phyloP scores from a whole-genome alignment of 2,329 filamentous ascomycete species.

The Neonectria sp. region DNA sequence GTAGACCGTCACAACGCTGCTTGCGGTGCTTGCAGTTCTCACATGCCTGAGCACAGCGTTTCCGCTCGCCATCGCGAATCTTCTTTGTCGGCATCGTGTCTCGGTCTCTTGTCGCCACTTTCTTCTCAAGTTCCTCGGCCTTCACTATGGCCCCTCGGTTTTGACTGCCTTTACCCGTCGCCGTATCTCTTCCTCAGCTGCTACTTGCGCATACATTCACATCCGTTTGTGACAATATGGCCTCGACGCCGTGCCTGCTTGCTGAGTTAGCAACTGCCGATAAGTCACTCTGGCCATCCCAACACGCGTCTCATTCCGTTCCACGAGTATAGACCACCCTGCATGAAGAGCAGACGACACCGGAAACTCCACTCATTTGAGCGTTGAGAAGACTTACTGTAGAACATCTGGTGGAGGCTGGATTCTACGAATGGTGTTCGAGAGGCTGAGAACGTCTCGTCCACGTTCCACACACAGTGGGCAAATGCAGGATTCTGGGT shows the following conservation, averaged over 20 bases:
- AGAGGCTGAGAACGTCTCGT: neutral
- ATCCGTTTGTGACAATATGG: no score
- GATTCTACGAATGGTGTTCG: constrained; percentile 8
- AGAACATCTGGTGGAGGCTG: neutral
- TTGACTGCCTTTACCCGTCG: constrained; percentile 5
- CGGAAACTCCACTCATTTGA: neutral
- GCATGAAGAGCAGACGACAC: neutral
- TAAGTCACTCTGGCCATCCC: neutral
- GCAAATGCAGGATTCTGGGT: constrained; percentile 7
- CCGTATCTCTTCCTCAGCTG: neutral
- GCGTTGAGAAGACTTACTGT: neutral
- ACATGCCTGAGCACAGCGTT: constrained; percentile 45
- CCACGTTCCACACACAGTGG: neutral
- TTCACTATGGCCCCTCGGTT: neutral
- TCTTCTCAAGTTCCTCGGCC: neutral
- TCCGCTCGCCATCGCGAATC: constrained; percentile 44
- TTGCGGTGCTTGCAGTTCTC: constrained; percentile 46
- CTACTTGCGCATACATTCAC: neutral
- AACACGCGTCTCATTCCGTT: neutral
- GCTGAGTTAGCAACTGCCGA: neutral
- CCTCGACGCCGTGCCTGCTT: neutral
- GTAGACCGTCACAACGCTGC: constrained; percentile 43
- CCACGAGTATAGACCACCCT: neutral
- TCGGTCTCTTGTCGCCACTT: neutral
- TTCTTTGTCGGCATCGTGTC: constrained; percentile 43